Evolutionary conservation across 192 early-diverging fungal species (phyloP), one percentile per base, ranked within the genome.

Genomic region (Piromyces finnis): DNA sequence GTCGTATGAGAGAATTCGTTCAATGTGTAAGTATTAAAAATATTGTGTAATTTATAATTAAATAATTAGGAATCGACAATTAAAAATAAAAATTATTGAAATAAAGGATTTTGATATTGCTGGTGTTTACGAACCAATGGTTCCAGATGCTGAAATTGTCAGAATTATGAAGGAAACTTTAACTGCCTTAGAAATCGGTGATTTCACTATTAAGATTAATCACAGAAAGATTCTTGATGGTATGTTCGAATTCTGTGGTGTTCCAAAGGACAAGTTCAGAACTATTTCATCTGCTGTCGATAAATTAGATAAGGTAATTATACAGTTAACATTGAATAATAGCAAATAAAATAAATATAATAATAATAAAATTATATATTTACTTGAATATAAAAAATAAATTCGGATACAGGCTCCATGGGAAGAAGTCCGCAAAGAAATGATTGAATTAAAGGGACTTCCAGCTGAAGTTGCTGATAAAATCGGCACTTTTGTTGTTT

Each of bases 1-100:
- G 97, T 6, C 91, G 97, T n/a, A 94, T 98, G 94, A 89, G 97
- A 83, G 97, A 99, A 86, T 99, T 99, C 82, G 97, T 91, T 87
- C 97, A 99, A 85, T 99, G 97, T 85, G 92, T 93, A 86, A 83
- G 90, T 90, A n/a, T 51, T 9, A 14, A 14, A 37, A 37, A 37
- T 37, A 37, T 32, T n/a, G n/a, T n/a, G n/a, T n/a, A n/a, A n/a
- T n/a, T n/a, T n/a, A n/a, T n/a, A n/a, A n/a, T n/a, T n/a, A n/a
- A n/a, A n/a, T n/a, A n/a, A n/a, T n/a, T n/a, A n/a, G n/a, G n/a
- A n/a, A n/a, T n/a, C 30, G 9, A 32, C 30, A 6, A 32, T 32
- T 37, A 37, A 12, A 37, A 14, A 37, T 37, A 6, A 37, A 14
- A 37, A 37, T 37, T 14, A 37, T 12, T 37, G 22, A 51, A 22